Conservation (phyloP, 257 asterid species). For the Penstemon barbatus region DNA sequence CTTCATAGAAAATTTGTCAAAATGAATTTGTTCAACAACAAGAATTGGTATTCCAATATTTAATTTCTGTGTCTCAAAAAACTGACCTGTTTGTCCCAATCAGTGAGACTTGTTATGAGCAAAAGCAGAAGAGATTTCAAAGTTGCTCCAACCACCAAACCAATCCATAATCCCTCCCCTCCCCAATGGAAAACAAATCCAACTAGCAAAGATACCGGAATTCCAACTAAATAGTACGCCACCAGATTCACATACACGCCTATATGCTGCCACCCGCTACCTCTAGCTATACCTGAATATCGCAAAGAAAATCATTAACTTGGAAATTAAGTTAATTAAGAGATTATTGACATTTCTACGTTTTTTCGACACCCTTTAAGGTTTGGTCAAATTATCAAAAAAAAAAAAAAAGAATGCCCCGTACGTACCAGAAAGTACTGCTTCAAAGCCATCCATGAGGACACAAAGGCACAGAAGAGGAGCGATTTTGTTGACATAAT, state of each 20-base stretch:
- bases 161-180: constrained; percentile 55
- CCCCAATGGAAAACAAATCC: constrained; percentile 33
- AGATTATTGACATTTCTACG: not conserved
- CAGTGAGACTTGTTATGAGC: constrained; percentile 40
- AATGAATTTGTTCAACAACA: not conserved
- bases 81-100: constrained; percentile 45
- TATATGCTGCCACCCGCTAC: constrained; percentile 57
- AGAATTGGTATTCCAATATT: too few relatives aligned
- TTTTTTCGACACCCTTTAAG: not conserved
- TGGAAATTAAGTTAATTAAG: too few relatives aligned
- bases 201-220: constrained; percentile 38
- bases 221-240: constrained; percentile 42
- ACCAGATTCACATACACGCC: constrained; percentile 49
- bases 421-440: constrained; percentile 43
- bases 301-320: not conserved
- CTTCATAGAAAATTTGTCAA: not conserved
- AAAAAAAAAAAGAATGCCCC: too few relatives aligned
- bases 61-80: not conserved
- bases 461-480: constrained; percentile 49
- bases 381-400: not conserved
- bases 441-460: constrained; percentile 48
- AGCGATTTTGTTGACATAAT: constrained; percentile 42
- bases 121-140: constrained; percentile 39
- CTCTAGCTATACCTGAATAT: constrained; percentile 49
- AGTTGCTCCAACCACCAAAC: constrained; percentile 42